A percentile compares a stretch with the other conserved stretches of the same genome.
Evolutionary conservation across 1,139 yeast genomes (phyloP).

Genomic region (Debaryomycetaceae sp.): DNA sequence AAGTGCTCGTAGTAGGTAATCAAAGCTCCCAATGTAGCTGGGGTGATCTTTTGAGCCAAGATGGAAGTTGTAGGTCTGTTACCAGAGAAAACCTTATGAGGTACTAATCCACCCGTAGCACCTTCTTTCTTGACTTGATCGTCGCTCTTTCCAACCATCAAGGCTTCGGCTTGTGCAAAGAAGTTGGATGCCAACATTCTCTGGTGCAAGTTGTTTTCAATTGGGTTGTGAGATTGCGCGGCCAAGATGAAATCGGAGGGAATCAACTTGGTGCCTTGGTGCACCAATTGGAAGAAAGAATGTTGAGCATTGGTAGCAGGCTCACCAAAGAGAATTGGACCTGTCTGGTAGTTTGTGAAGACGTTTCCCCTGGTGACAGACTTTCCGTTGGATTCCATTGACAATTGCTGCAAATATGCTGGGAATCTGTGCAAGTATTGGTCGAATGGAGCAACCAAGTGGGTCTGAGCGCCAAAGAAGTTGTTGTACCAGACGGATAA

Average conservation of each 20-base stretch:
- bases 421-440: constrained; percentile 99
- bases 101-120: constrained; percentile 77
- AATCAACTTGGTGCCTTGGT: constrained; percentile 96
- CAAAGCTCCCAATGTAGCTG: constrained; percentile 91
- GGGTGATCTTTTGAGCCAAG: constrained; percentile 92
- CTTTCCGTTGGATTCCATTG: constrained; percentile 99
- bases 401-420: constrained; percentile 95
- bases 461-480: constrained; percentile 97
- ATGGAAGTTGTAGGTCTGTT: constrained; percentile 99
- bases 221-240: constrained; percentile 97
- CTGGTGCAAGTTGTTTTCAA: constrained; percentile 91
- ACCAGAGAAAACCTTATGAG: constrained; percentile 95
- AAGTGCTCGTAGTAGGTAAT: constrained; percentile 97
- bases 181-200: constrained; percentile 97
- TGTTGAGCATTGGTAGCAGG: constrained; percentile 99
- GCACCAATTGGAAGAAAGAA: constrained; percentile 98
- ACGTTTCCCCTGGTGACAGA: constrained; percentile 89
- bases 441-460: constrained; percentile 96
- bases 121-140: constrained; percentile 87
- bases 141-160: constrained; percentile 92
- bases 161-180: constrained; percentile 97
- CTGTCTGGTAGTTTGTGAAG: constrained; percentile 92
- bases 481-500: constrained; percentile 97
- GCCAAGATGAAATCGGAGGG: constrained; percentile 97
- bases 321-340: constrained; percentile 94